phyloP scores from a whole-genome alignment of 306 rosid species.

The Trichosanthes cucumerina region DNA sequence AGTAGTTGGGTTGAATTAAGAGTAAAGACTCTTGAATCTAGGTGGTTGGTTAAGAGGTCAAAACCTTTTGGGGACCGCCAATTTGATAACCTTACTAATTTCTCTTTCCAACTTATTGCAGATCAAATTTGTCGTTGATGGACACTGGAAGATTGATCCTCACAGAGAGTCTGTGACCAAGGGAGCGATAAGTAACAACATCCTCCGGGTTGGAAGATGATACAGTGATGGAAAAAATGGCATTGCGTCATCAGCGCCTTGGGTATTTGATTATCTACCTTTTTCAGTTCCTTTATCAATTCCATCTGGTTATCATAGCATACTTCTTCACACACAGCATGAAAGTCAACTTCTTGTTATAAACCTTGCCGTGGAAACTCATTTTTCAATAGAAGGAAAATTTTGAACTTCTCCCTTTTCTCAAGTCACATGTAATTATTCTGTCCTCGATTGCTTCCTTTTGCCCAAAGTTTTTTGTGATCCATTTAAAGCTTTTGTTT shows the following conservation, averaged over 20 bases:
- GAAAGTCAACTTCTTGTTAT: neutral
- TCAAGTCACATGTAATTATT: neutral
- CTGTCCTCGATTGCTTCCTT: neutral
- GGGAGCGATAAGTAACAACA: conserved; percentile 68
- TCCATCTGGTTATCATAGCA: neutral
- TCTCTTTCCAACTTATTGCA: conserved; percentile 22
- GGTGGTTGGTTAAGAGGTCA: neutral
- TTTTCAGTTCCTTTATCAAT: neutral
- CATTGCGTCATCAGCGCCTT: neutral
- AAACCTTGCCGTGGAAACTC: neutral
- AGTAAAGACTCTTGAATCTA: neutral
- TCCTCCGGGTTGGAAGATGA: conserved; percentile 56
- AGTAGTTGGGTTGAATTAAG: neutral
- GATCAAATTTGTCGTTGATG: conserved; percentile 90
- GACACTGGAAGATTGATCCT: conserved; percentile 72
- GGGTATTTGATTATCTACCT: conserved; percentile 14
- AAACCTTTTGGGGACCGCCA: neutral
- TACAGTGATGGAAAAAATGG: neutral
- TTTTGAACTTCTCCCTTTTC: neutral
- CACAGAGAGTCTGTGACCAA: conserved; percentile 44
- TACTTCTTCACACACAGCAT: neutral
- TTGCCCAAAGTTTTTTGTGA: neutral
- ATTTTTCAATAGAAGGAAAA: neutral
- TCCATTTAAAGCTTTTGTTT: neutral
- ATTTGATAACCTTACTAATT: neutral